Percentiles rank a stretch among this genome's conserved stretches.
Evolutionary conservation across 352 stramenopile genomes (phyloP).

Genomic region (Pythium dissimile): DNA sequence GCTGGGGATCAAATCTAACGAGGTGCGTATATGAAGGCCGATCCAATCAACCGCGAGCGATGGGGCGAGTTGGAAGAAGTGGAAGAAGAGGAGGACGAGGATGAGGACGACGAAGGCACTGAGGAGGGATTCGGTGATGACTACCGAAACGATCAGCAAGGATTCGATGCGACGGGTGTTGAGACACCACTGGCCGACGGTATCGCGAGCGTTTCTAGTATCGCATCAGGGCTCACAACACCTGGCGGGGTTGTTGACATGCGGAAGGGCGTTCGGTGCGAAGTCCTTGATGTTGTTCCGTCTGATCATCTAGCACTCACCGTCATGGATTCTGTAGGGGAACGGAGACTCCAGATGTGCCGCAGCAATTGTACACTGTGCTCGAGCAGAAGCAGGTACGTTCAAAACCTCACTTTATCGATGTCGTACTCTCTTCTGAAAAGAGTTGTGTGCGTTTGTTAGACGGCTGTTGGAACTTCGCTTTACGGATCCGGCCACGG

Average conservation of each 20-base stretch:
- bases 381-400: conserved; percentile 70
- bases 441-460: conserved; percentile 4
- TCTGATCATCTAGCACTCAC: conserved; percentile 2
- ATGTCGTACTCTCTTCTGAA: not conserved
- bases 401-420: not conserved
- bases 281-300: not conserved
- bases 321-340: conserved; percentile 26
- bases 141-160: conserved; percentile 22
- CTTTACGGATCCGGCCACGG: conserved; percentile 73
- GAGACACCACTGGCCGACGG: conserved; percentile 58
- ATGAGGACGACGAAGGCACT: conserved; percentile 33
- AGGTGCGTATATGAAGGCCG: conserved; percentile 20
- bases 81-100: conserved; percentile 50
- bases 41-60: conserved; percentile 56
- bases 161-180: conserved; percentile 51
- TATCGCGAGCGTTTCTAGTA: conserved; percentile 45
- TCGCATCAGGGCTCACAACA: conserved; percentile 66
- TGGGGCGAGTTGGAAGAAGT: conserved; percentile 72
- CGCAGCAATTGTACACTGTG: conserved; percentile 77
- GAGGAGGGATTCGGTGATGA: conserved; percentile 29
- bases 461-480: conserved; percentile 68
- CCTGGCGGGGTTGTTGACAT: conserved; percentile 69
- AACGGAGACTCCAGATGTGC: conserved; percentile 52
- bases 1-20: not conserved
- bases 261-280: conserved; percentile 67